phyloP scores from a whole-genome alignment of 805 yeast genomes.

The Candida loeiensis region DNA sequence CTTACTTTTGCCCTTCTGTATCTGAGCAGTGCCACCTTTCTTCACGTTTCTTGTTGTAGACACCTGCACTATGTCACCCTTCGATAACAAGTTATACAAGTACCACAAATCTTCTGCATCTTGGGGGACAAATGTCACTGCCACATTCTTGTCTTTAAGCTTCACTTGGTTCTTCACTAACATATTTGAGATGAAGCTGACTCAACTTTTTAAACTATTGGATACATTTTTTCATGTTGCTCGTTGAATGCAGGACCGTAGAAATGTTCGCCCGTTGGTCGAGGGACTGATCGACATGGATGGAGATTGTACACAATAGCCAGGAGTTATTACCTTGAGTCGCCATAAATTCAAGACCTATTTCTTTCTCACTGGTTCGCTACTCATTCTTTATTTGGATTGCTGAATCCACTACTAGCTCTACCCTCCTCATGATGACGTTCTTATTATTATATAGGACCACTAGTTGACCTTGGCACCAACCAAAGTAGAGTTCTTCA shows the following conservation, averaged over 20 bases:
- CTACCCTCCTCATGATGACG: no score
- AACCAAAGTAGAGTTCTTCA: slow-evolving; percentile 68
- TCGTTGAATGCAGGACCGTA: background rate
- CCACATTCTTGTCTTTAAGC: slow-evolving; percentile 57
- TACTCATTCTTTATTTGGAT: no score
- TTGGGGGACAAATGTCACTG: slow-evolving; percentile 67
- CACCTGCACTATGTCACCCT: slow-evolving; percentile 70
- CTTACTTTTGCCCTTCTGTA: slow-evolving; percentile 48
- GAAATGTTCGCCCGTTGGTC: no score
- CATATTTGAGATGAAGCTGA: slow-evolving; percentile 8
- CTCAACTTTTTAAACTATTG: background rate
- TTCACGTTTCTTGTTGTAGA: slow-evolving; percentile 65
- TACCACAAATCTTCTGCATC: slow-evolving; percentile 93
- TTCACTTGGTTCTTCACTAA: slow-evolving; percentile 15
- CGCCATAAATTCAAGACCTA: no score
- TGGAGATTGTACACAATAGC: no score
- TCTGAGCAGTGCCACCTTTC: slow-evolving; percentile 22
- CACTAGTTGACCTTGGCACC: slow-evolving; percentile 74
- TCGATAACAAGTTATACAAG: slow-evolving; percentile 71
- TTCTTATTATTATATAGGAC: no score
- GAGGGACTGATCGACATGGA: no score
- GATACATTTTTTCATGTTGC: background rate
- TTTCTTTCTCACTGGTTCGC: no score
- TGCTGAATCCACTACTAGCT: no score
- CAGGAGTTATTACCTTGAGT: no score